Conservation (phyloP, 768 basidiomycete species). For the Panus rudis region DNA sequence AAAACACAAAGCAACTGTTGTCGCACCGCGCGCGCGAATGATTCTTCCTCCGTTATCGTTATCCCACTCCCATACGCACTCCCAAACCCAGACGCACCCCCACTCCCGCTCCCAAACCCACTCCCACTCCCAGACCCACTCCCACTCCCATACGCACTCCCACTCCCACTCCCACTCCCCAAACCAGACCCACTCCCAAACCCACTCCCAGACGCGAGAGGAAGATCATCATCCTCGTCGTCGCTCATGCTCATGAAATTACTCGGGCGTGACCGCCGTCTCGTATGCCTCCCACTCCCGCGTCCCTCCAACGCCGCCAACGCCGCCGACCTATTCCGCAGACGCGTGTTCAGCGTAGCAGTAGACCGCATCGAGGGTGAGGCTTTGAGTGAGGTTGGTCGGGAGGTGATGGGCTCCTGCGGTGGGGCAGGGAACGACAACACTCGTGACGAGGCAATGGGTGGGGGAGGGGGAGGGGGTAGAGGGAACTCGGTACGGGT, state of each 20-base stretch:
- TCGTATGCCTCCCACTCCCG: slow-evolving; percentile 1
- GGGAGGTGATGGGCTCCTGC: slow-evolving; percentile 10
- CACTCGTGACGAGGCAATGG: slow-evolving; percentile 25
- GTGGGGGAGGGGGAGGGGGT: slow-evolving; percentile 11
- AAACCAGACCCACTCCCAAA: too few species aligned
- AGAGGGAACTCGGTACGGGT: slow-evolving; percentile 8
- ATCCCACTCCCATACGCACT: not conserved
- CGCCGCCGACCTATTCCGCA: slow-evolving; percentile 48
- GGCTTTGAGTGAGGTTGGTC: slow-evolving; percentile 9
- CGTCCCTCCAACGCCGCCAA: slow-evolving; percentile 62
- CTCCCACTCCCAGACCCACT: too few species aligned
- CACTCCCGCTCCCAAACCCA: too few species aligned
- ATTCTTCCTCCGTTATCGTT: slow-evolving; percentile 4
- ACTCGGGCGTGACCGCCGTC: slow-evolving; percentile 17
- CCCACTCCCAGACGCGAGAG: slow-evolving; percentile 4
- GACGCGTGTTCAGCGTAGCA: slow-evolving; percentile 37
- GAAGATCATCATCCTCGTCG: slow-evolving; percentile 50
- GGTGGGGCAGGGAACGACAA: slow-evolving; percentile 16
- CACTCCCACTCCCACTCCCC: slow-evolving; percentile 6
- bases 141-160: too few species aligned
- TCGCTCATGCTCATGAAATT: slow-evolving; percentile 70
- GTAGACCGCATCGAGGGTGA: slow-evolving; percentile 28
- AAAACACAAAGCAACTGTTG: slow-evolving; percentile 17
- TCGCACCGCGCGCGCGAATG: not conserved
- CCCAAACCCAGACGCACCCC: too few species aligned